These are phyloP conservation scores for Aspergillus ellipticus DNA, from an alignment of 495 filamentous ascomycete species.

Conservation along the genomic window DNA sequence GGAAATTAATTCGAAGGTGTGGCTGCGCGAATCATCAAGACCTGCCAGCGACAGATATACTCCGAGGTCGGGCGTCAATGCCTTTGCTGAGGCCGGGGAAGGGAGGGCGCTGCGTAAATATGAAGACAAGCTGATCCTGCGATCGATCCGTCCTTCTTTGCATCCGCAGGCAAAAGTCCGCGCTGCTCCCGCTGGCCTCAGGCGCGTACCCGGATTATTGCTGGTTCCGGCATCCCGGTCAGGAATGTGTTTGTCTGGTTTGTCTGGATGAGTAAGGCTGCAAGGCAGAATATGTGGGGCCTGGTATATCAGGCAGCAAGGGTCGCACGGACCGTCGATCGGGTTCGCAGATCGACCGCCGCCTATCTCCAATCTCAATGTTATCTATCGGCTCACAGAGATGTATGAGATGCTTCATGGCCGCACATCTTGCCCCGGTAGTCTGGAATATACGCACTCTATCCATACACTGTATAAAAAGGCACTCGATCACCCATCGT, in stretches of 20 bases:
- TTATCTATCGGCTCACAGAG: no score
- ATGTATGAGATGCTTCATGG: no score
- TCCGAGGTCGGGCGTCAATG: slow-evolving; percentile 12
- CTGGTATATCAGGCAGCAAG: slow-evolving; percentile 2
- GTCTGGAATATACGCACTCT: no score
- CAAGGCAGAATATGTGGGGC: neutral
- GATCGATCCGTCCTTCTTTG: slow-evolving; percentile 20
- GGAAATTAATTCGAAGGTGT: slow-evolving; percentile 1
- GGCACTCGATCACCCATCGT: no score
- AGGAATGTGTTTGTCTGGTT: slow-evolving; percentile 1
- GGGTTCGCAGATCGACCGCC: neutral
- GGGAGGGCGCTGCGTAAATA: slow-evolving; percentile 5
- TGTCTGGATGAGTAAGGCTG: neutral
- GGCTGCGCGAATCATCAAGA: slow-evolving; percentile 6
- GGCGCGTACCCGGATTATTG: slow-evolving; percentile 21
- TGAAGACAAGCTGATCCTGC: slow-evolving; percentile 19
- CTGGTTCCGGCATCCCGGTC: slow-evolving; percentile 3
- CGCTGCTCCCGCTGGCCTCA: slow-evolving; percentile 25
- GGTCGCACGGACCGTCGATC: neutral
- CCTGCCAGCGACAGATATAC: slow-evolving; percentile 9
- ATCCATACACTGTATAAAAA: no score
- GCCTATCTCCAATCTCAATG: no score
- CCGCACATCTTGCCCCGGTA: no score
- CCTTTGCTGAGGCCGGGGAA: slow-evolving; percentile 15
- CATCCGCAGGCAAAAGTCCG: slow-evolving; percentile 30